Percentiles rank a stretch among this genome's conserved stretches.
Evolutionary conservation across 371 early-diverging fungal species (phyloP).

Genomic region (Gilbertella persicaria): DNA sequence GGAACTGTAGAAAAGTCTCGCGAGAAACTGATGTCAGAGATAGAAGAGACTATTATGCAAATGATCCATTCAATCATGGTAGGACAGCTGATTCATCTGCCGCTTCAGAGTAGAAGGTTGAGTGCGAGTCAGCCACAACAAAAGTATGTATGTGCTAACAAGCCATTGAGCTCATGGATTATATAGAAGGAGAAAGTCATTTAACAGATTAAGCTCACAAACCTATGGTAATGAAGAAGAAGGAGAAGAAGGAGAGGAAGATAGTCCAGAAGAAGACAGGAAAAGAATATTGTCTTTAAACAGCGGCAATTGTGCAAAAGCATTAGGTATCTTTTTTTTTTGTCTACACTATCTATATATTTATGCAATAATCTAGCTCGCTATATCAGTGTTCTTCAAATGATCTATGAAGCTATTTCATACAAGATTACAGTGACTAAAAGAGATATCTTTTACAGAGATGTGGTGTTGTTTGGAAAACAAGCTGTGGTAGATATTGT

Average conservation of each 20-base stretch:
- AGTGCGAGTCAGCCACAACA: neutral
- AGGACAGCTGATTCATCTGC: constrained; percentile 9
- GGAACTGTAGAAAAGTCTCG: constrained; percentile 11
- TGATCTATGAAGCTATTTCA: constrained; percentile 45
- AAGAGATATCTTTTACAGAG: constrained; percentile 49
- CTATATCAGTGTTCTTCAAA: constrained; percentile 39
- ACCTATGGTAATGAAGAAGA: no score
- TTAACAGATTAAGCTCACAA: no score
- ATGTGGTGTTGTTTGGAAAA: constrained; percentile 35
- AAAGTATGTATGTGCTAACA: neutral
- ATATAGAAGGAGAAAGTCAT: no score
- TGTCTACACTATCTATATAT: no score
- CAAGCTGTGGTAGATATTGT: constrained; percentile 40
- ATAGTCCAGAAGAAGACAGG: no score
- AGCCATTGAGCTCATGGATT: no score
- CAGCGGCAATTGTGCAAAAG: no score
- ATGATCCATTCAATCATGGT: constrained; percentile 6
- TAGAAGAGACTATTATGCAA: constrained; percentile 16
- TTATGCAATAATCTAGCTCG: constrained; percentile 24
- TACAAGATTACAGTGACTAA: constrained; percentile 39
- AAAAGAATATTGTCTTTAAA: no score
- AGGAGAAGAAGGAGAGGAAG: no score
- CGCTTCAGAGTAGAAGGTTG: neutral
- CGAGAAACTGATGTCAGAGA: constrained; percentile 14
- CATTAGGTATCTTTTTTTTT: no score